phyloP scores from a whole-genome alignment of 176 grass and related monocot species.

The Bonia amplexicaulis region DNA sequence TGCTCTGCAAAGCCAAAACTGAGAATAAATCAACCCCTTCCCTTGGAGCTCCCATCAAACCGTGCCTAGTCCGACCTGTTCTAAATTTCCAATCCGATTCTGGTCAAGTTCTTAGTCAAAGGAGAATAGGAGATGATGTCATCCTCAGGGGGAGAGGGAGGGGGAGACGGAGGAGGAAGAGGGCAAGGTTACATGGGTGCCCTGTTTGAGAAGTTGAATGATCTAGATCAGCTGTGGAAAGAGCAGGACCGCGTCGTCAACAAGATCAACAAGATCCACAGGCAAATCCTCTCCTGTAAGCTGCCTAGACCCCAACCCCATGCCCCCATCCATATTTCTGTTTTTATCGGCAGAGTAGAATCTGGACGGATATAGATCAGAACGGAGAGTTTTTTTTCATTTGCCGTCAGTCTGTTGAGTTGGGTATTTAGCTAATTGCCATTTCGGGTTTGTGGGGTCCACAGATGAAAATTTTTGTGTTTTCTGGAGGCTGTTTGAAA shows the following conservation, averaged over 20 bases:
- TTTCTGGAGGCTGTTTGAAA: neutral
- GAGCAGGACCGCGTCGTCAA: neutral
- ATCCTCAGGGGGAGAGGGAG: neutral
- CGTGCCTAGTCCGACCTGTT: neutral
- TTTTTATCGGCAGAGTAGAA: neutral
- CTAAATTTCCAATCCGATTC: neutral
- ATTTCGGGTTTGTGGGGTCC: neutral
- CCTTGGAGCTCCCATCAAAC: neutral
- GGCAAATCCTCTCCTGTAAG: conserved; percentile 28
- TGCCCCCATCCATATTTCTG: neutral
- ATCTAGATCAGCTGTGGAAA: conserved; percentile 32
- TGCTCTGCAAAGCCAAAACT: neutral
- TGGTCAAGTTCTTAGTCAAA: neutral
- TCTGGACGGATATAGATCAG: neutral
- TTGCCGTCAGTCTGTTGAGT: neutral
- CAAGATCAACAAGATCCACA: conserved; percentile 43
- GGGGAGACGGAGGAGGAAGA: neutral
- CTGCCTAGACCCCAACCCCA: neutral
- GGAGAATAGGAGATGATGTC: conserved; percentile 5
- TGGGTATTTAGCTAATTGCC: neutral
- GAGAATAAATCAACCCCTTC: neutral
- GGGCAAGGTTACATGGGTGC: neutral
- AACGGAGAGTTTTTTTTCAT: neutral
- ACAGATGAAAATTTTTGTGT: neutral
- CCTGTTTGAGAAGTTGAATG: conserved; percentile 18